Base-by-base conservation (phyloP, 2,329 filamentous ascomycete species). In the Neofusicoccum umdonicola region DNA sequence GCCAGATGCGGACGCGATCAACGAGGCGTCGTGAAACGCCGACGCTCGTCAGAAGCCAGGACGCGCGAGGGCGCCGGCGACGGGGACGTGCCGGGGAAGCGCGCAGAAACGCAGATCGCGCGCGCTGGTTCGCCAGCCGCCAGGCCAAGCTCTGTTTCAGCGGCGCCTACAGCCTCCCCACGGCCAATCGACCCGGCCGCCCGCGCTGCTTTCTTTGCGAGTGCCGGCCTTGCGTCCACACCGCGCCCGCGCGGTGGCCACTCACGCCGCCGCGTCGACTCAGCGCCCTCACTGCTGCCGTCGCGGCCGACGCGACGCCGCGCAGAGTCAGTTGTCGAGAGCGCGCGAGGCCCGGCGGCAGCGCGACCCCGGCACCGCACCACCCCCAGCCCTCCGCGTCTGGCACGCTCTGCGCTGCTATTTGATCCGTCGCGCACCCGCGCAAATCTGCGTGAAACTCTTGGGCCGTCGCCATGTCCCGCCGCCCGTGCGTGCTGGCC, bases 1-100 rank as follows among this genome's bases (percentile, higher is more conserved):
- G 15, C 56, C 31, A 15, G 27, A 48, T 47, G 54, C 13, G 54
- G 54, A 15, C 15, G 27, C 41, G 54, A 58, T 58, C 52, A 9
- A 27, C 52, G 19, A 44, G 52, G 52, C 9, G 41, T 58, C 56
- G 41, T 60, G 56, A 60, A 60, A 60, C 56, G 17, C 54, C 56
- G 56, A 60, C 41, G 54, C 54, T 45, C 22, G 15, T 4, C 31
- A 9, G 27, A 58, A 39, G 41, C 27, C 19, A 15, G 52, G 13
- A 12, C 12, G 51, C 17, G 47, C 47, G 47, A 50, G 19, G 27
- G 47, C 19, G 39, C 34, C 19, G 52, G 22, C 37, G 11, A 39
- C 41, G 41, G 39, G 54, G 54, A 22, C 22, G 22, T 22, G 22
- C 22, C 22, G 22, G 22, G 27, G 27, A 58, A 47, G 54, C 54